Percentiles rank a stretch among this genome's conserved stretches.
These are phyloP conservation scores for Jackrogersella multiformis DNA, from an alignment of 495 filamentous ascomycete species.

Conservation along the genomic window DNA sequence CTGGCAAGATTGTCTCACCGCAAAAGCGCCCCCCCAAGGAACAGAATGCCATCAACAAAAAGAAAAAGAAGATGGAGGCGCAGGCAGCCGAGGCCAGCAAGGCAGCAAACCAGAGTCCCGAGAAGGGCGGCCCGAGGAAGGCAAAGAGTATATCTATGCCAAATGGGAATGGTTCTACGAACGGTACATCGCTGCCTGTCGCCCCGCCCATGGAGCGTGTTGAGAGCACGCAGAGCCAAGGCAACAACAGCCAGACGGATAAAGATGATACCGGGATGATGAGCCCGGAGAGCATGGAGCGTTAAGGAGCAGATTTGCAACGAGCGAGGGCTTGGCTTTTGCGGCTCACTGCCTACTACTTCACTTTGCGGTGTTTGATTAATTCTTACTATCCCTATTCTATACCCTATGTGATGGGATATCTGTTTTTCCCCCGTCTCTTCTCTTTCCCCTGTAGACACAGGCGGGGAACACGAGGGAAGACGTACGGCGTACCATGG, in stretches of 20 bases:
- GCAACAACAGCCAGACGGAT: slow-evolving; percentile 61
- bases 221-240: slow-evolving; percentile 62
- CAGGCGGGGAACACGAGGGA: slow-evolving; percentile 9
- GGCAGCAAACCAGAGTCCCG: slow-evolving; percentile 47
- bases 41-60: slow-evolving; percentile 75
- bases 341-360: not conserved
- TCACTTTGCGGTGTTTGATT: slow-evolving; percentile 18
- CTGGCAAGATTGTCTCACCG: slow-evolving; percentile 91
- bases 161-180: slow-evolving; percentile 45
- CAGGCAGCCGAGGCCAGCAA: slow-evolving; percentile 55
- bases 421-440: slow-evolving; percentile 1
- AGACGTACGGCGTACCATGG: slow-evolving; percentile 26
- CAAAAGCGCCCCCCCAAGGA: slow-evolving; percentile 86
- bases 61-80: slow-evolving; percentile 73
- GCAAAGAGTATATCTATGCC: slow-evolving; percentile 40
- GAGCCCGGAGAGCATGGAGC: slow-evolving; percentile 72
- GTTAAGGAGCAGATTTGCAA: slow-evolving; percentile 7
- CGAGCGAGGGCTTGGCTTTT: not conserved
- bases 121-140: slow-evolving; percentile 59
- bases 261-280: slow-evolving; percentile 70
- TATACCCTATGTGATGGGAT: slow-evolving; percentile 33
- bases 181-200: slow-evolving; percentile 31
- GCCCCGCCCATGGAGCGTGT: slow-evolving; percentile 58
- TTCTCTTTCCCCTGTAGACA: slow-evolving; percentile 16
- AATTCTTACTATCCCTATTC: slow-evolving; percentile 26